phyloP scores from a whole-genome alignment of 352 stramenopile genomes.

The Globisporangium camurandrum region DNA sequence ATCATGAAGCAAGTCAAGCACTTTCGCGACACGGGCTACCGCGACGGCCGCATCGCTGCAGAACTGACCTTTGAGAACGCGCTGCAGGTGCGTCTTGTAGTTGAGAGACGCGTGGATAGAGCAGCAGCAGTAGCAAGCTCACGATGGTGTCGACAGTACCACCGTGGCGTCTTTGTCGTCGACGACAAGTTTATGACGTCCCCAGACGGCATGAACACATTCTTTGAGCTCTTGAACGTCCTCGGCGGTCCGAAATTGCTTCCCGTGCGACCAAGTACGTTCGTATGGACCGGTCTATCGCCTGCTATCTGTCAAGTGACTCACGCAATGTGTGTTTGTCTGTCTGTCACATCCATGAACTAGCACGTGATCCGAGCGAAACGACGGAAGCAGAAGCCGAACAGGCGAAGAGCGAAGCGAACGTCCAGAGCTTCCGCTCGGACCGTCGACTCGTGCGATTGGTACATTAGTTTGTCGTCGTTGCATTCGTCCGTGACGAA shows the following conservation, averaged over 20 bases:
- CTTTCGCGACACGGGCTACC: slow-evolving; percentile 87
- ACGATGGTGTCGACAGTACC: slow-evolving; percentile 17
- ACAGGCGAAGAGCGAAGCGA: slow-evolving; percentile 48
- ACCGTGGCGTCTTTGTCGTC: slow-evolving; percentile 48
- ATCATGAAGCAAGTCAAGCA: slow-evolving; percentile 91
- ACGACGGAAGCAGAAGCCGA: slow-evolving; percentile 49
- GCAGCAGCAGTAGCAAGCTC: neutral
- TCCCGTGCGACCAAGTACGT: slow-evolving; percentile 37
- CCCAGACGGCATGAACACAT: slow-evolving; percentile 29
- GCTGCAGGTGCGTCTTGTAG: slow-evolving; percentile 24
- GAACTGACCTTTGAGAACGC: slow-evolving; percentile 71
- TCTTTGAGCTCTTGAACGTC: slow-evolving; percentile 52
- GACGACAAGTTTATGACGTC: slow-evolving; percentile 30
- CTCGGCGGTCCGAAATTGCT: slow-evolving; percentile 56
- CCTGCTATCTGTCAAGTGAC: neutral
- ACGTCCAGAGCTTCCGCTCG: slow-evolving; percentile 78
- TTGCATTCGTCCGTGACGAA: slow-evolving; percentile 2
- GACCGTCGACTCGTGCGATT: slow-evolving; percentile 68
- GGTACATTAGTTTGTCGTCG: slow-evolving; percentile 15
- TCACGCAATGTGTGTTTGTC: too few relatives aligned
- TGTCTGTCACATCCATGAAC: neutral
- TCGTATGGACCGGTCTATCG: neutral
- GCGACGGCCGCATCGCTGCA: slow-evolving; percentile 65
- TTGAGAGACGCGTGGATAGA: neutral
- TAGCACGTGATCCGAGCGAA: slow-evolving; percentile 34